Base-by-base conservation (phyloP, 2,329 filamentous ascomycete species). In the Bipolaris gigantea region DNA sequence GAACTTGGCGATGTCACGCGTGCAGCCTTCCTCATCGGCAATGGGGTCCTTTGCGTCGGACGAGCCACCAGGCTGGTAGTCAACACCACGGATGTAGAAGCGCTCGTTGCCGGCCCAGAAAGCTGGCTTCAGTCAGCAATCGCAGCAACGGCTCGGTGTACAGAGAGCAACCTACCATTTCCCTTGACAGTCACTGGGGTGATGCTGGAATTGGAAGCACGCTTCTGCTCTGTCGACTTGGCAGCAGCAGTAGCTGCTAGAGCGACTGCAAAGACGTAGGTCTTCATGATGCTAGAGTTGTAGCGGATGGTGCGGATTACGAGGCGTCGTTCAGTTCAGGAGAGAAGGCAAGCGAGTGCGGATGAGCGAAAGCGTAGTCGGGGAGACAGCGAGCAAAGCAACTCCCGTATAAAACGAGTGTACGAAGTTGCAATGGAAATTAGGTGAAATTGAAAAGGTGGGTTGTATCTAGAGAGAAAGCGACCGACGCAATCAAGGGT, bases 1-100 rank as follows among this genome's bases (percentile, higher is more conserved):
- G 85, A 96, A 96, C 73, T 90, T 81, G 47, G 79, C 77, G 65
- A 96, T 88, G 71, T 96, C 91, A 61, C 92, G 88, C 74, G 84
- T 82, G 84, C 92, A 96, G 69, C 81, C 77, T 3, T 75, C 75
- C 21, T 79, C 71, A 66, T 95, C 87, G 58, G 89, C 86, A 48
- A 96, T 87, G 56, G 92, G 91, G 71, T 96, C 92, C 50, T 78
- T 77, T 45, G 84, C 75, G 38, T 85, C 74, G 48, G 84, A 86
- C 11, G 85, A 82, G 58, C 86, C 86, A 66, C 83, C 83, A 45
- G 84, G 84, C 72, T 87, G 85, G 73, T 87, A 88, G 75, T 89
- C 87, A 61, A 85, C 77, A 70, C 83, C 82, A 59, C 81, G 81
- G 59, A 85, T 79, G 73, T 84, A 84, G 76, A 84, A 84, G 67